Percentiles rank a stretch among this genome's conserved stretches.
Conservation (phyloP, 2,329 filamentous ascomycete species). For the Fusarium nanum region DNA sequence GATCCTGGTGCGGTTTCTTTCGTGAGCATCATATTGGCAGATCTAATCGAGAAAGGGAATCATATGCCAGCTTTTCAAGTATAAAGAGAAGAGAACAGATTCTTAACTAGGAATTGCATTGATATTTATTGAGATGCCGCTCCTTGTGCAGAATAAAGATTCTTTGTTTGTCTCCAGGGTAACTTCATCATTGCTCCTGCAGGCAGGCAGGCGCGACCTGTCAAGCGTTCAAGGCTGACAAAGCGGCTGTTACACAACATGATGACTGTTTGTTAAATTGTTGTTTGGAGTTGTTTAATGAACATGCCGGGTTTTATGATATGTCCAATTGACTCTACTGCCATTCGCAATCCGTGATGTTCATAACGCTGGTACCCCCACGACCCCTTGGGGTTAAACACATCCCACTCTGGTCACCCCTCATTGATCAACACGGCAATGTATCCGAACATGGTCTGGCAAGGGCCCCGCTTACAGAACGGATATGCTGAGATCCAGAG, state of each 20-base stretch:
- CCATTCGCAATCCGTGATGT: constrained; percentile 9
- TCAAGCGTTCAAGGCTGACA: constrained; percentile 4
- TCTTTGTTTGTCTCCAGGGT: constrained; percentile 19
- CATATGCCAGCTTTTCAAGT: too few relatives aligned
- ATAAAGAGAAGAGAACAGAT: neutral
- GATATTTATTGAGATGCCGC: neutral
- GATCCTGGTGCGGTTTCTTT: neutral
- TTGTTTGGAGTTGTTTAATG: neutral
- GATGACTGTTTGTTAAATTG: neutral
- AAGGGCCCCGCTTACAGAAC: constrained; percentile 22
- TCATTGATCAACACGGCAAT: constrained; percentile 32
- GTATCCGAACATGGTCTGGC: neutral
- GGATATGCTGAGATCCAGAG: constrained; percentile 2
- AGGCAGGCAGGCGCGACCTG: neutral
- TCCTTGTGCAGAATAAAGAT: neutral
- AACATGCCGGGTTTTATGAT: neutral
- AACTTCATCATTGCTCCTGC: neutral
- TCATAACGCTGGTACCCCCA: constrained; percentile 23
- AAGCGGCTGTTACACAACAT: constrained; percentile 6
- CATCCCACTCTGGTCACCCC: constrained; percentile 21
- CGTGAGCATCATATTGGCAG: too few relatives aligned
- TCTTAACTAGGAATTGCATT: neutral
- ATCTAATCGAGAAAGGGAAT: neutral
- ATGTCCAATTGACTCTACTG: constrained; percentile 2
- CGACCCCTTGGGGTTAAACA: constrained; percentile 28